phyloP scores from a whole-genome alignment of 495 filamentous ascomycete genomes.

The Cetradonia linearis region DNA sequence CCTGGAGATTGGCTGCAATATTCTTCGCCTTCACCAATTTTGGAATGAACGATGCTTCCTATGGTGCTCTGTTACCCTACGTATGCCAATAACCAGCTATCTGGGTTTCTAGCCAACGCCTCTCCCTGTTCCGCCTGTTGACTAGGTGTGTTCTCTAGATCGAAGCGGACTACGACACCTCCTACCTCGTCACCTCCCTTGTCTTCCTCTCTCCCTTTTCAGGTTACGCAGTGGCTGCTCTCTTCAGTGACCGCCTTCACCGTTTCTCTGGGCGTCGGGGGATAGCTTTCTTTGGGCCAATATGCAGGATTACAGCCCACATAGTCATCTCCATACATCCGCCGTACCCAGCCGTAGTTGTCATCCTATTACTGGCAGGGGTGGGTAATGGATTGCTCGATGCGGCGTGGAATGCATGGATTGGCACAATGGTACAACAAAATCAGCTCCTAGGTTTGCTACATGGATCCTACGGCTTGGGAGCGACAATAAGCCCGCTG shows the following conservation, averaged over 20 bases:
- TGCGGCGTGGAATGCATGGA: conserved; percentile 57
- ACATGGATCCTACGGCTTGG: conserved; percentile 49
- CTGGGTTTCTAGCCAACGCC: neutral
- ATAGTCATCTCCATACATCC: conserved; percentile 49
- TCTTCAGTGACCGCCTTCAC: conserved; percentile 51
- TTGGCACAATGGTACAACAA: conserved; percentile 52
- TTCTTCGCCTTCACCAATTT: conserved; percentile 68
- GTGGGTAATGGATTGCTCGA: conserved; percentile 55
- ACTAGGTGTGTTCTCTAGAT: conserved; percentile 33
- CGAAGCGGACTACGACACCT: conserved; percentile 48
- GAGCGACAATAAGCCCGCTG: conserved; percentile 46
- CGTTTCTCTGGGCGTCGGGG: conserved; percentile 59
- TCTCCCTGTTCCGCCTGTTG: neutral
- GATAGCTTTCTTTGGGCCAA: conserved; percentile 55
- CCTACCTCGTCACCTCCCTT: conserved; percentile 51
- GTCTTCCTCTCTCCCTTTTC: conserved; percentile 52
- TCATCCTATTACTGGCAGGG: conserved; percentile 49
- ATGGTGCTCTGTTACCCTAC: conserved; percentile 60
- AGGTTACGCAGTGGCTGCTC: conserved; percentile 47
- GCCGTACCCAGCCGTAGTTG: conserved; percentile 48
- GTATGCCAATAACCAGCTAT: conserved; percentile 24
- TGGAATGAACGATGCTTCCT: conserved; percentile 74
- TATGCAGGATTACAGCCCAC: conserved; percentile 55
- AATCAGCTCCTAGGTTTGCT: conserved; percentile 49
- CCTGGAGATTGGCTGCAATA: conserved; percentile 52